phyloP scores from a whole-genome alignment of 768 basidiomycete species.

The Rhodotorula toruloides region DNA sequence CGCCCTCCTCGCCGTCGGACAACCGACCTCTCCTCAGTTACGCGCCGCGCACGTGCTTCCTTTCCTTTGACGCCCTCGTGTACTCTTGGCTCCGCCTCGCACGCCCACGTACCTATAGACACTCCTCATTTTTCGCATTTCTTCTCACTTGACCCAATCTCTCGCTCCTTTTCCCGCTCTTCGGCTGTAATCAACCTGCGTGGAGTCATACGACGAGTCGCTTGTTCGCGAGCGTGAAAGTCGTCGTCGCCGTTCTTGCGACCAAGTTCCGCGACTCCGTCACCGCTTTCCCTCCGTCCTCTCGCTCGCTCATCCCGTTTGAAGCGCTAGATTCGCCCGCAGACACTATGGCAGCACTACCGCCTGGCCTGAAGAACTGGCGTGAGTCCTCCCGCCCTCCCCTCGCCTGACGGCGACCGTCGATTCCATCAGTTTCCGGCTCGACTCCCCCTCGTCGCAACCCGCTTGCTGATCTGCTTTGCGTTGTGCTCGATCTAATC shows the following conservation, averaged over 20 bases:
- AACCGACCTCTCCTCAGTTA: not conserved
- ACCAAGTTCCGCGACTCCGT: not conserved
- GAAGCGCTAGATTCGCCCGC: slow-evolving; percentile 21
- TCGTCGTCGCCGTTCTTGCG: not conserved
- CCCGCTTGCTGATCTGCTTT: too few species aligned
- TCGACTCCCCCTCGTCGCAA: too few species aligned
- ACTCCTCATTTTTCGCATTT: not conserved
- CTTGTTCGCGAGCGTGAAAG: not conserved
- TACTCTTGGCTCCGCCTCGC: not conserved
- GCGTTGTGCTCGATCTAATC: too few species aligned
- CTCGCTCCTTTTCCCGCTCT: too few species aligned
- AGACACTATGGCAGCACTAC: slow-evolving; percentile 11
- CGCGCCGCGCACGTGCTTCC: slow-evolving; percentile 14
- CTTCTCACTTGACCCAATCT: too few species aligned
- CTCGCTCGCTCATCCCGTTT: not conserved
- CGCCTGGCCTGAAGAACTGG: slow-evolving; percentile 38
- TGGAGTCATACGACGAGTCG: too few species aligned
- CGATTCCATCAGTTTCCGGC: not conserved
- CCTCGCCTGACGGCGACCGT: not conserved
- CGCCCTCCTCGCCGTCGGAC: not conserved
- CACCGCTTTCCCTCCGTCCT: not conserved
- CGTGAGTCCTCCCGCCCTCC: not conserved
- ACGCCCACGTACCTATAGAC: not conserved
- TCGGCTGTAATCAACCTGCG: too few species aligned
- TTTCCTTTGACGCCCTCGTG: too few species aligned